These are phyloP conservation scores for Dissoconium aciculare DNA, from an alignment of 2,329 filamentous ascomycete species.

Conservation along the genomic window DNA sequence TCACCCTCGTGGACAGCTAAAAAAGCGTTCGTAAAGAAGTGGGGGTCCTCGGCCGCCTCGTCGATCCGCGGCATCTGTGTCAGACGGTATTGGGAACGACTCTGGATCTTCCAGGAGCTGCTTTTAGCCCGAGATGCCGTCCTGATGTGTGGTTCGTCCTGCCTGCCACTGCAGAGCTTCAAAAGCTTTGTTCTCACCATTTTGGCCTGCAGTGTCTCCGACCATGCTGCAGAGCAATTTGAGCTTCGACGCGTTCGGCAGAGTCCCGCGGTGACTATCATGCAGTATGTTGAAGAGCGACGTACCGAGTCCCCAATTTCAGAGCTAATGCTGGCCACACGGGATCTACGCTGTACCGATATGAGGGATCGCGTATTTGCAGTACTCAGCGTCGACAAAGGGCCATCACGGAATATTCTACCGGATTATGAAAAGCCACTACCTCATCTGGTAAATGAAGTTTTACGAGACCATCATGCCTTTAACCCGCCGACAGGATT, in stretches of 20 bases:
- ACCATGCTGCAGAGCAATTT: not conserved
- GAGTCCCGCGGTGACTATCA: slow-evolving; percentile 4
- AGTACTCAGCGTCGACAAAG: slow-evolving; percentile 2
- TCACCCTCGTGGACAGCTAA: not conserved
- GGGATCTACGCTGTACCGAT: slow-evolving; percentile 3
- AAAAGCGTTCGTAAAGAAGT: not conserved
- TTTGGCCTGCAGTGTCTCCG: not conserved
- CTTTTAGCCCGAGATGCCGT: slow-evolving; percentile 2
- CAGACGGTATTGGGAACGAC: slow-evolving; percentile 6
- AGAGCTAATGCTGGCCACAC: slow-evolving; percentile 1
- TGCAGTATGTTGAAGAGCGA: not conserved
- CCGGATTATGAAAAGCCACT: slow-evolving; percentile 4
- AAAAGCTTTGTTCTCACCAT: not conserved
- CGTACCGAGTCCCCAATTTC: not conserved
- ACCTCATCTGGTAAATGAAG: slow-evolving; percentile 1
- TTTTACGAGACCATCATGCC: slow-evolving; percentile 2
- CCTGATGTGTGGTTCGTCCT: slow-evolving; percentile 3
- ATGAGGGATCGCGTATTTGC: slow-evolving; percentile 5
- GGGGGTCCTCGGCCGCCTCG: not conserved
- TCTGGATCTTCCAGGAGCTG: slow-evolving; percentile 7
- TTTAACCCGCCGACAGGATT: not conserved
- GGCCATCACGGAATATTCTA: not conserved
- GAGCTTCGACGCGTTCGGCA: not conserved
- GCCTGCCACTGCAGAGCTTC: not conserved
- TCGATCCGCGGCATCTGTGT: slow-evolving; percentile 2